A percentile compares a stretch with the other conserved stretches of the same genome.
These are phyloP conservation scores for Rhizoclosmatium sp. DNA, from an alignment of 192 early-diverging fungal genomes.

Conservation along the genomic window DNA sequence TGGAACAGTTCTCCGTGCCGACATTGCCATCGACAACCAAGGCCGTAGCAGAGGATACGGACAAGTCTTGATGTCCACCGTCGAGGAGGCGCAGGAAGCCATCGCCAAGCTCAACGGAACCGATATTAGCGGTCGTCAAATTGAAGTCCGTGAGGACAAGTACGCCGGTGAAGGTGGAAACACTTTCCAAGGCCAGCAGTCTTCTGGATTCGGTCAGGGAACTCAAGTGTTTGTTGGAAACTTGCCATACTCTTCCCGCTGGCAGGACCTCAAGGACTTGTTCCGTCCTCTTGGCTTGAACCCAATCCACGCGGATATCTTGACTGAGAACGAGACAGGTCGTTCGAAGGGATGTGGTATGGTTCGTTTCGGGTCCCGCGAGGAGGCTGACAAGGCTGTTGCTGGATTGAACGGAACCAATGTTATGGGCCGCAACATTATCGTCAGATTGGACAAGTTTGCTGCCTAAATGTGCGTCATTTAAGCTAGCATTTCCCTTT, in stretches of 20 bases:
- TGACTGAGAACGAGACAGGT: conserved; percentile 52
- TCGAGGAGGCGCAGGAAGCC: conserved; percentile 55
- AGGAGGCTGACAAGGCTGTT: conserved; percentile 77
- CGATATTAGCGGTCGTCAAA: conserved; percentile 51
- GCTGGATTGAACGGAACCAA: conserved; percentile 51
- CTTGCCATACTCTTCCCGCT: conserved; percentile 64
- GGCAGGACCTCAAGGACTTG: conserved; percentile 65
- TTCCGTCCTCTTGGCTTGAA: conserved; percentile 56
- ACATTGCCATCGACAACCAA: conserved; percentile 67
- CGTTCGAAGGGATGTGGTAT: conserved; percentile 62
- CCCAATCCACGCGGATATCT: conserved; percentile 59
- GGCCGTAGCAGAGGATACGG: conserved; percentile 80
- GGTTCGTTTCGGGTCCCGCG: conserved; percentile 66
- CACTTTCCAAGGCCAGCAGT: conserved; percentile 30
- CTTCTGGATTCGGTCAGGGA: conserved; percentile 32
- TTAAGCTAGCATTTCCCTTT: no score
- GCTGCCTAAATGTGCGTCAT: conserved; percentile 4
- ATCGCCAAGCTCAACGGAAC: conserved; percentile 51
- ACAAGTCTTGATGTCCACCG: conserved; percentile 65
- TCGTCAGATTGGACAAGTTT: conserved; percentile 62
- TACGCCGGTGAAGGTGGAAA: conserved; percentile 34
- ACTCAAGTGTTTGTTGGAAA: conserved; percentile 81
- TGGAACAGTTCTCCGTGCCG: conserved; percentile 74
- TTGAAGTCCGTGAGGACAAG: conserved; percentile 61
- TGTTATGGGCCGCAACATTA: conserved; percentile 53